Evolutionary conservation across 2,329 filamentous ascomycete genomes (phyloP), one percentile per base, ranked within the genome.

Genomic region (Diaporthe citri): DNA sequence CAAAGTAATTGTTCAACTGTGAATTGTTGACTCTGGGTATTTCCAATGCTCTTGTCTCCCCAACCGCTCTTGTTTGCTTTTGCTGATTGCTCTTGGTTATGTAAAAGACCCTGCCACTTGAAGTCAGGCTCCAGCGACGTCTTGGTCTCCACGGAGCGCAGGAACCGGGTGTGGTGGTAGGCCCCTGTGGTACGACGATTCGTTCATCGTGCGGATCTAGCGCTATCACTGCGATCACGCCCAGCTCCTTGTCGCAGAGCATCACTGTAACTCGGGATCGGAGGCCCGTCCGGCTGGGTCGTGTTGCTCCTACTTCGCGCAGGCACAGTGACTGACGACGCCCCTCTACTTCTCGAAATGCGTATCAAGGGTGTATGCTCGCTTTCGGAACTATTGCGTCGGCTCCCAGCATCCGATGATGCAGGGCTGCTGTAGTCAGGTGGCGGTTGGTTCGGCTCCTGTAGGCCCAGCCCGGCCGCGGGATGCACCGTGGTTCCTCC

Each of bases 251-350:
- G 87, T 73, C 86, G 85, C 56, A 95, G 88, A 2, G 94, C 95
- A 75, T 94, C 94, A 82, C 92, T 94, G 81, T 97, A 97, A 79
- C 91, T 96, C 2, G 95, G 95, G 77, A 97, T 95, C 0, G 95
- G 94, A 34, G 94, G 93, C 39, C 85, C 83, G 31, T 78, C 80
- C 28, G 82, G 80, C 46, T 82, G 81, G 41, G 74, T 71, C 41
- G 64, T 75, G 56, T 74, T 77, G 76, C 76, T 80, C 77, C 22
- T 80, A 67, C 39, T 78, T 59, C 69, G 82, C 76, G 79, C 71
- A 56, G 78, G 76, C 17, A 81, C 73, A 0, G 87, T 86, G 0
- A 85, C 84, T 77, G 88, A 80, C 1, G 90, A 90, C 60, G 83
- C 84, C 4, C 87, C 88, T 31, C 89, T 86, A 76, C 85, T 89